These are phyloP conservation scores for Fusarium cicatricum DNA, from an alignment of 2,329 filamentous ascomycete genomes.

Conservation along the genomic window DNA sequence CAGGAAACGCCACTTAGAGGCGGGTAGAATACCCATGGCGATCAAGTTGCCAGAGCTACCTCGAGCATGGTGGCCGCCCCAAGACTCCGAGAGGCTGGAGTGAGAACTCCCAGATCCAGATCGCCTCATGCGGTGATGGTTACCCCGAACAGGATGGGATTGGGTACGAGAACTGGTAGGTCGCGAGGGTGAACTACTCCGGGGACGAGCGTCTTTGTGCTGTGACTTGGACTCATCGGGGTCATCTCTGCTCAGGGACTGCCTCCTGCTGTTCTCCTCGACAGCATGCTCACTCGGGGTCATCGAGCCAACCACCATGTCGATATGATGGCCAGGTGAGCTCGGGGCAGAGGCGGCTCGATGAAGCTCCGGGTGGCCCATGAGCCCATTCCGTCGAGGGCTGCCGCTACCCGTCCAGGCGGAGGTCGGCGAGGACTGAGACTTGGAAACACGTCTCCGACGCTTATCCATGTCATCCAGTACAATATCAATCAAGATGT, in stretches of 20 bases:
- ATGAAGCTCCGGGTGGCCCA: conserved; percentile 69
- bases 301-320: conserved; percentile 68
- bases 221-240: conserved; percentile 56
- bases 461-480: conserved; percentile 96
- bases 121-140: conserved; percentile 78
- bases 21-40: conserved; percentile 74
- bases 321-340: conserved; percentile 61
- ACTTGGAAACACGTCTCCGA: conserved; percentile 85
- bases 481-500: conserved; percentile 91
- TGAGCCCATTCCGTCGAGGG: conserved; percentile 67
- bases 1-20: conserved; percentile 94
- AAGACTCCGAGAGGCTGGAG: conserved; percentile 74
- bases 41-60: conserved; percentile 83
- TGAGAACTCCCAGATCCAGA: conserved; percentile 94
- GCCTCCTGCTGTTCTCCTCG: conserved; percentile 50
- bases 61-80: conserved; percentile 66
- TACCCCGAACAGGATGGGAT: conserved; percentile 72
- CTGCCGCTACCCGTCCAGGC: conserved; percentile 69
- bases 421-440: conserved; percentile 79
- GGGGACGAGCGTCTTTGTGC: conserved; percentile 60
- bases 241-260: conserved; percentile 57
- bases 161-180: conserved; percentile 78
- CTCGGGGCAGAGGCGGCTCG: conserved; percentile 75
- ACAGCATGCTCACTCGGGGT: conserved; percentile 60
- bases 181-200: conserved; percentile 84